Evolutionary conservation across 768 basidiomycete species (phyloP), one percentile per base, ranked within the genome.

Genomic region (Leucosporidium yakuticum): DNA sequence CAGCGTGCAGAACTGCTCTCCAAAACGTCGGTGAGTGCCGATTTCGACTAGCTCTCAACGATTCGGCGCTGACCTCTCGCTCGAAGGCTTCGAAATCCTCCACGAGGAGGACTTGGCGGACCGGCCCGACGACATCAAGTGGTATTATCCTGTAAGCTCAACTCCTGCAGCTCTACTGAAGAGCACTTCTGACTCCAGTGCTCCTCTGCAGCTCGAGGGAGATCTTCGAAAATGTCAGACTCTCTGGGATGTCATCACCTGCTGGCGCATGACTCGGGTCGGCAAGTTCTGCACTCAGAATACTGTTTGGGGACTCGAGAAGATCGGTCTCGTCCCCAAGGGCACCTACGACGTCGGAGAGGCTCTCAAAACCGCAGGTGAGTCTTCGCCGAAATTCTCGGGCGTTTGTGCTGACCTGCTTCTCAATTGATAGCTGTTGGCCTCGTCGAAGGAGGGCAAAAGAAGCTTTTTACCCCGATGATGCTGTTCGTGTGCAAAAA

Each of bases 51-150:
- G 11, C 2, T 7, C 39, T 44, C 39, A 15, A 15, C 39, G 39
- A 44, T 44, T 44, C 39, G 39, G 39, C 39, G 39, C 39, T 44
- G 14, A 44, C 39, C 39, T 15, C 39, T 36, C 14, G 39, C 39
- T 44, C 39, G 39, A 8, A 44, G 39, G 72, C 4, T 91, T 97
- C 82, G 79, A 85, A 75, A 84, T 98, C 69, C 84, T 88, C 76
- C 88, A 91, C 77, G 91, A 95, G 77, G 95, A 99, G 76, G 95
- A 99, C 78, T 83, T 99, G 51, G 95, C 95, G 6, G 89, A 88
- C 34, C 88, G 93, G 53, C 81, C 83, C 0, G 91, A 90, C 62
- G 29, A 21, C 49, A 77, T 78, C 74, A 62, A 62, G 0, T 99
- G 96, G 96, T 99, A 94, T 80, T 98, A 97, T 79, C 93, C 94